A percentile compares a stretch with the other conserved stretches of the same genome.
phyloP scores from a whole-genome alignment of 1,284 basidiomycete genomes.

The Coniophora puteana region DNA sequence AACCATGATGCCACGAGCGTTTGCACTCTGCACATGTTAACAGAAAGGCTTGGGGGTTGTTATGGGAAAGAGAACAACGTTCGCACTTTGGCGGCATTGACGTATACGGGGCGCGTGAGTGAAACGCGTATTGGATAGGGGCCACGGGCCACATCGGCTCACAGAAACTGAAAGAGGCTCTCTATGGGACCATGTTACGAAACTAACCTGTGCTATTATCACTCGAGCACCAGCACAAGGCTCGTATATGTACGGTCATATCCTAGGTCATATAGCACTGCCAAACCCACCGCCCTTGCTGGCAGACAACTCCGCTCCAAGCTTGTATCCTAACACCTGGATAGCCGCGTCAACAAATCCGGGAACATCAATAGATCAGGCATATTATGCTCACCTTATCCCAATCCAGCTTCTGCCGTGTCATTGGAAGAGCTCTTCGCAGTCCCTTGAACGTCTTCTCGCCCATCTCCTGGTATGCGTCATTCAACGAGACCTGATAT shows the following conservation, averaged over 20 bases:
- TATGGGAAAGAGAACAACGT: conserved; percentile 18
- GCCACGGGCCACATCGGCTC: too few species aligned
- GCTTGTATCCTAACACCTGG: conserved; percentile 81
- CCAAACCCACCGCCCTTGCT: conserved; percentile 64
- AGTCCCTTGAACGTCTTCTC: conserved; percentile 91
- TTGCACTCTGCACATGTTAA: conserved; percentile 20
- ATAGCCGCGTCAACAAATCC: conserved; percentile 1
- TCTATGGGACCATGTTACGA: too few species aligned
- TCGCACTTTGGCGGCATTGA: too few species aligned
- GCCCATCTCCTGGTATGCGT: conserved; percentile 81
- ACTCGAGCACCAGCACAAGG: too few species aligned
- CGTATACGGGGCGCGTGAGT: too few species aligned
- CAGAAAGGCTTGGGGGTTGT: conserved; percentile 21
- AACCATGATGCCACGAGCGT: conserved; percentile 27
- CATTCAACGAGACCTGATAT: conserved; percentile 75
- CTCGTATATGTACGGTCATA: too few species aligned
- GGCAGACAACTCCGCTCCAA: conserved; percentile 79
- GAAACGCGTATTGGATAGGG: too few species aligned
- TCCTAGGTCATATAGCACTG: conserved; percentile 28
- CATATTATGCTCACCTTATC: conserved; percentile 65
- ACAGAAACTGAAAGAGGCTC: too few species aligned
- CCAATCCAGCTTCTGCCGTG: conserved; percentile 93
- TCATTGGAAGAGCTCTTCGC: conserved; percentile 84
- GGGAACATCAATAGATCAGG: not conserved
- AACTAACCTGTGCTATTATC: too few species aligned